A percentile compares a stretch with the other conserved stretches of the same genome.
Evolutionary conservation across 2,329 filamentous ascomycete genomes (phyloP).

Genomic region (Nakataea oryzae): DNA sequence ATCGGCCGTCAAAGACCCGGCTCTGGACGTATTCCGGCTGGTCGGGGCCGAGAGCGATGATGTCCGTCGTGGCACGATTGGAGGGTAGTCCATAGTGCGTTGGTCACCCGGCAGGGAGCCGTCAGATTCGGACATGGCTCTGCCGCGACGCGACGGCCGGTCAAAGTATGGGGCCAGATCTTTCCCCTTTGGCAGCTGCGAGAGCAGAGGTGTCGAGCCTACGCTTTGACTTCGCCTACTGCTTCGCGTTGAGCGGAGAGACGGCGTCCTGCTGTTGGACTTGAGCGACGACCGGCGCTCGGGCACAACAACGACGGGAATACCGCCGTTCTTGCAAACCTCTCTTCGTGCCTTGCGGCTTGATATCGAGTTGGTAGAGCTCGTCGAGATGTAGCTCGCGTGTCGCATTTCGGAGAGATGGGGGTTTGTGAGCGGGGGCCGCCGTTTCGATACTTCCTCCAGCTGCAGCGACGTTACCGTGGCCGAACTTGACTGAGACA

Average conservation of each 20-base stretch:
- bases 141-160: conserved; percentile 25
- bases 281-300: conserved; percentile 44
- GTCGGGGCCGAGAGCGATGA: conserved; percentile 55
- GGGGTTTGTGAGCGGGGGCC: conserved; percentile 15
- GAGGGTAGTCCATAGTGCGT: conserved; percentile 50
- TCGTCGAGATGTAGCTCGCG: conserved; percentile 38
- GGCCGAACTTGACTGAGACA: conserved; percentile 30
- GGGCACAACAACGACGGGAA: conserved; percentile 53
- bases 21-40: conserved; percentile 44
- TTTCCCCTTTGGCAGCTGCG: conserved; percentile 28
- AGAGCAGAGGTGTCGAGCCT: conserved; percentile 30
- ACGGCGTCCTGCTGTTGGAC: conserved; percentile 36
- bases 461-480: conserved; percentile 25
- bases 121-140: conserved; percentile 36
- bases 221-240: conserved; percentile 42
- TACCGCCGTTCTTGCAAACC: conserved; percentile 46
- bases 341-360: conserved; percentile 47
- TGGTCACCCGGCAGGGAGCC: conserved; percentile 31
- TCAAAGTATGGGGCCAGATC: conserved; percentile 33
- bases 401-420: conserved; percentile 20
- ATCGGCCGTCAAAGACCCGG: conserved; percentile 46
- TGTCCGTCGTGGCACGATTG: conserved; percentile 42
- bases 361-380: conserved; percentile 36
- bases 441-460: conserved; percentile 14
- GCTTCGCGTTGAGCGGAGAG: conserved; percentile 51